phyloP scores from a whole-genome alignment of 2,329 filamentous ascomycete genomes.

The Monilinia vaccinii-corymbosi region DNA sequence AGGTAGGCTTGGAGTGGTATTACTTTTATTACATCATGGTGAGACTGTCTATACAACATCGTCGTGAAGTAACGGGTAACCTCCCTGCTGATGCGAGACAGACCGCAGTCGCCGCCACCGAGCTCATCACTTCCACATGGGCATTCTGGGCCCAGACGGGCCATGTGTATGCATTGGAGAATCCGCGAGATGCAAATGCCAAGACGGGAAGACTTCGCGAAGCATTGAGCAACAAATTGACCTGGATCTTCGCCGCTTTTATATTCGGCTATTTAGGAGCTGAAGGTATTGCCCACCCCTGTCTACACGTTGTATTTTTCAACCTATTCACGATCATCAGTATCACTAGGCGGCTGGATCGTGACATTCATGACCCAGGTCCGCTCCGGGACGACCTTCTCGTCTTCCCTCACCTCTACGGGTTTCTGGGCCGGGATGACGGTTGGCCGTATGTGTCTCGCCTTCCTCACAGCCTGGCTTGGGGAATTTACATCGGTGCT shows the following conservation, averaged over 20 bases:
- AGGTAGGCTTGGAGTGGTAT: conserved; percentile 55
- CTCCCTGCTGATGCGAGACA: conserved; percentile 11
- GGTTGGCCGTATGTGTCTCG: conserved; percentile 61
- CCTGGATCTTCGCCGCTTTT: conserved; percentile 65
- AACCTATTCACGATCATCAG: conserved; percentile 27
- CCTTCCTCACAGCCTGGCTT: conserved; percentile 66
- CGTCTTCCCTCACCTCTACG: conserved; percentile 66
- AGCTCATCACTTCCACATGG: conserved; percentile 40
- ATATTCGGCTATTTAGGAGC: conserved; percentile 70
- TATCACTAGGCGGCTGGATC: conserved; percentile 70
- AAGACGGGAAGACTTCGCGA: conserved; percentile 20
- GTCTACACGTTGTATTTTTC: too few relatives aligned
- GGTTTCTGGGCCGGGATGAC: conserved; percentile 83
- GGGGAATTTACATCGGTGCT: conserved; percentile 63
- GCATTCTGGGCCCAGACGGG: conserved; percentile 58
- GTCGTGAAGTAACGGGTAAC: not conserved
- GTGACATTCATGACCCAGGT: conserved; percentile 80
- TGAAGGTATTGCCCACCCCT: conserved; percentile 36
- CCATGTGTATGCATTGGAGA: conserved; percentile 42
- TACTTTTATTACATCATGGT: conserved; percentile 71
- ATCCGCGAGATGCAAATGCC: conserved; percentile 36
- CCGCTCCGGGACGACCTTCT: conserved; percentile 59
- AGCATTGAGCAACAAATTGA: conserved; percentile 36
- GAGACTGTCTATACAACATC: conserved; percentile 17
- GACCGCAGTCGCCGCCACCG: conserved; percentile 47